Conservation (phyloP, 768 basidiomycete species). For the Termitomyces sp. region DNA sequence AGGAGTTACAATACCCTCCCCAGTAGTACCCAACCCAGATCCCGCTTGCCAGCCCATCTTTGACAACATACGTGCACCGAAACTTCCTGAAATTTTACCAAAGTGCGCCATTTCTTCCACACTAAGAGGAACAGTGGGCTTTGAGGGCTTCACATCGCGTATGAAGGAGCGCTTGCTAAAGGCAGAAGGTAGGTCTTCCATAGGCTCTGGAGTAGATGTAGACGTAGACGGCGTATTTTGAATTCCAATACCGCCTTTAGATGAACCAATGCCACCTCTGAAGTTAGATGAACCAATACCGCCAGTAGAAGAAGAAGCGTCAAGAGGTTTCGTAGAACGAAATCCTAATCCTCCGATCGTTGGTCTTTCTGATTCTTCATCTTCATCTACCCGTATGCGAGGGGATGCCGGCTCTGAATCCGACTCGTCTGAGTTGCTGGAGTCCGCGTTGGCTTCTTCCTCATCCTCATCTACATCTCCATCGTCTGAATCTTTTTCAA, state of each 20-base stretch:
- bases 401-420: constrained; percentile 47
- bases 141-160: constrained; percentile 42
- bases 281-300: constrained; percentile 32
- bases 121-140: constrained; percentile 48
- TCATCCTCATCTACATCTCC: constrained; percentile 24
- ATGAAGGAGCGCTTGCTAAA: constrained; percentile 44
- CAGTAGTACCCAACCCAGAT: constrained; percentile 65
- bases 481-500: constrained; percentile 26
- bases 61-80: constrained; percentile 85
- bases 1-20: constrained; percentile 84
- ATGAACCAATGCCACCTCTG: constrained; percentile 37
- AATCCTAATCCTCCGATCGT: constrained; percentile 41
- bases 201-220: constrained; percentile 11
- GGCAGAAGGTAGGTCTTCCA: constrained; percentile 31
- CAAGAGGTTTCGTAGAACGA: constrained; percentile 8
- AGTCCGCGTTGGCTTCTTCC: constrained; percentile 8
- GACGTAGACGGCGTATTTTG: constrained; percentile 16
- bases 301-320: constrained; percentile 6
- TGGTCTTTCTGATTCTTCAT: constrained; percentile 31
- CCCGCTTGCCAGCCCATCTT: constrained; percentile 96
- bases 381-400: constrained; percentile 46
- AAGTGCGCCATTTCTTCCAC: constrained; percentile 77
- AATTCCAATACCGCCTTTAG: constrained; percentile 24
- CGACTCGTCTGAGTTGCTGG: constrained; percentile 41
- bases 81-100: constrained; percentile 63